These are phyloP conservation scores for Farysia itapuensis DNA, from an alignment of 1,284 basidiomycete species.

Conservation along the genomic window DNA sequence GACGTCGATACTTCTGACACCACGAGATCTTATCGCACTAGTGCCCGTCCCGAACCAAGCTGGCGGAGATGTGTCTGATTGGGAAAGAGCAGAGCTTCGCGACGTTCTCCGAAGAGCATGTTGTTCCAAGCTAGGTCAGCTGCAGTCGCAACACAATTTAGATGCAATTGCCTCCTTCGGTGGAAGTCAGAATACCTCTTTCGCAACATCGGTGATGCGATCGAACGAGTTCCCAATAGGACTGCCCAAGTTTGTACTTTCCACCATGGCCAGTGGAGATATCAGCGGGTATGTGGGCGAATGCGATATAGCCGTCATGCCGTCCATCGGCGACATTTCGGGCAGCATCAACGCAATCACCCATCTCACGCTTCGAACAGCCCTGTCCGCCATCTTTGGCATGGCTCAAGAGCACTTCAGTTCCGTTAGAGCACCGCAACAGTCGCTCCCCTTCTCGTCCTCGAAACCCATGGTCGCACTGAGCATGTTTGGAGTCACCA, in stretches of 20 bases:
- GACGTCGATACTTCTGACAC: not conserved
- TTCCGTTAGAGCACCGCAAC: not conserved
- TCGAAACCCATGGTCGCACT: slow-evolving; percentile 21
- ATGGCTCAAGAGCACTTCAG: slow-evolving; percentile 11
- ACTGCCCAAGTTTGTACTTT: slow-evolving; percentile 31
- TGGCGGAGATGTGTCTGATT: no score
- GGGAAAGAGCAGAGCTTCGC: not conserved
- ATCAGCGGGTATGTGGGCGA: slow-evolving; percentile 27
- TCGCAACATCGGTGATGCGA: slow-evolving; percentile 32
- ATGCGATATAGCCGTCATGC: slow-evolving; percentile 31
- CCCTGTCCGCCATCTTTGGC: slow-evolving; percentile 21
- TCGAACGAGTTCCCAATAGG: slow-evolving; percentile 15
- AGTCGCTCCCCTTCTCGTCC: not conserved
- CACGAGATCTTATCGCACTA: not conserved
- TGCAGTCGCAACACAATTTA: slow-evolving; percentile 2
- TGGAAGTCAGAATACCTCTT: slow-evolving; percentile 28
- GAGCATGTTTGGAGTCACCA: slow-evolving; percentile 38
- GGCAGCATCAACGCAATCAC: slow-evolving; percentile 30
- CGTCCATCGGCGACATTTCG: slow-evolving; percentile 31
- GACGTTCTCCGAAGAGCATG: not conserved
- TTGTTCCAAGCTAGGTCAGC: not conserved
- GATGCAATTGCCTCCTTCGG: slow-evolving; percentile 27
- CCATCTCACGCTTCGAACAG: slow-evolving; percentile 8
- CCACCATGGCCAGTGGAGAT: slow-evolving; percentile 33
- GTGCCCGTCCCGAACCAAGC: no score